phyloP scores from a whole-genome alignment of 2,329 filamentous ascomycete species.

The Colletotrichum cereale region DNA sequence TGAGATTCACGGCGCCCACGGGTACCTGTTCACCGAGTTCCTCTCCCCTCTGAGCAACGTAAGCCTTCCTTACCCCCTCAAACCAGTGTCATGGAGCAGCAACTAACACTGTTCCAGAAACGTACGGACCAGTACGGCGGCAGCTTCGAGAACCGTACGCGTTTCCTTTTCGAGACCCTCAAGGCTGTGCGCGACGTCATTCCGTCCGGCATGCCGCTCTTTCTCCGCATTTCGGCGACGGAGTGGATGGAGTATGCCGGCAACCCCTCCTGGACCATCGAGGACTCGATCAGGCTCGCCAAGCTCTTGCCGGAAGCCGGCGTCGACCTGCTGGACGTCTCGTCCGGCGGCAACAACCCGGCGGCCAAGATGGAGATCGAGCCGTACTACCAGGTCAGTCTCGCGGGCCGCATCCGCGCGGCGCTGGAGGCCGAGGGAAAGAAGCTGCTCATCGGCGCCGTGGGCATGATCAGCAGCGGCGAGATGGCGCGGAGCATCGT shows the following conservation, averaged over 20 bases:
- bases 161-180: slow-evolving; percentile 69
- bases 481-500: slow-evolving; percentile 72
- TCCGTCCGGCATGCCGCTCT: slow-evolving; percentile 66
- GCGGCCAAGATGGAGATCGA: slow-evolving; percentile 70
- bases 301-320: slow-evolving; percentile 78
- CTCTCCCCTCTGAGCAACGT: slow-evolving; percentile 70
- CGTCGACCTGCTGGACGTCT: slow-evolving; percentile 87
- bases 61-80: slow-evolving; percentile 38
- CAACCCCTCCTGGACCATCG: slow-evolving; percentile 73
- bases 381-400: slow-evolving; percentile 79
- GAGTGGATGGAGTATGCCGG: slow-evolving; percentile 69
- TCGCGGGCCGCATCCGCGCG: slow-evolving; percentile 79
- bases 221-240: slow-evolving; percentile 71
- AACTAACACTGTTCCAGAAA: slow-evolving; percentile 48
- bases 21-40: slow-evolving; percentile 77
- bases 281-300: slow-evolving; percentile 76
- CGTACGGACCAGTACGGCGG: slow-evolving; percentile 76
- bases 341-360: slow-evolving; percentile 77
- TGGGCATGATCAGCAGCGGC: slow-evolving; percentile 79
- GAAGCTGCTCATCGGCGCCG: slow-evolving; percentile 75
- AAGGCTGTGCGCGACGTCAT: slow-evolving; percentile 64
- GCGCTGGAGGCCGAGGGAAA: slow-evolving; percentile 65
- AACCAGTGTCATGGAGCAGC: background rate
- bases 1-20: slow-evolving; percentile 75
- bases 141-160: slow-evolving; percentile 73